These are phyloP conservation scores for Myxozyma mucilagina DNA, from an alignment of 805 yeast genomes.

Conservation along the genomic window DNA sequence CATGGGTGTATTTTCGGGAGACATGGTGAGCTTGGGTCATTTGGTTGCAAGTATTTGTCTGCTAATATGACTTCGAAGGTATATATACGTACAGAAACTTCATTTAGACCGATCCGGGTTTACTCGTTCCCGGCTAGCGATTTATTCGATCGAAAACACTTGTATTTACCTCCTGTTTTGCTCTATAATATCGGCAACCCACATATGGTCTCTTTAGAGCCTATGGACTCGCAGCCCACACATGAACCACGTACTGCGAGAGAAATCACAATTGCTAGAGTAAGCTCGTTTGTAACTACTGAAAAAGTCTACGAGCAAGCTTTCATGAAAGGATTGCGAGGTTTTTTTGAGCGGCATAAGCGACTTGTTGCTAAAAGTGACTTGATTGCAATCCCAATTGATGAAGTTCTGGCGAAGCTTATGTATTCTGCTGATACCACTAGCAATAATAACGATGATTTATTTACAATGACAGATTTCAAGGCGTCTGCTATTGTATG, in stretches of 20 bases:
- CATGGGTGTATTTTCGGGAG: slow-evolving; percentile 70
- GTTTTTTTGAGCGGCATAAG: slow-evolving; percentile 56
- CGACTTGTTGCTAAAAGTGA: slow-evolving; percentile 68
- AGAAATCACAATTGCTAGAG: slow-evolving; percentile 63
- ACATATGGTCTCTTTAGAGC: slow-evolving; percentile 29
- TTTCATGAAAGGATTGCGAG: slow-evolving; percentile 60
- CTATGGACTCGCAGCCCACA: slow-evolving; percentile 3
- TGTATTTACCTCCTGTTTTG: slow-evolving; percentile 66
- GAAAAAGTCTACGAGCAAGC: slow-evolving; percentile 62
- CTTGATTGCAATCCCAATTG: slow-evolving; percentile 74
- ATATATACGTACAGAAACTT: neutral
- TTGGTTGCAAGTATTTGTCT: neutral
- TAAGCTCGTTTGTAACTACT: slow-evolving; percentile 68
- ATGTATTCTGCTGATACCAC: slow-evolving; percentile 37
- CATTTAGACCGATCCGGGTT: slow-evolving; percentile 45
- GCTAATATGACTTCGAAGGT: slow-evolving; percentile 1
- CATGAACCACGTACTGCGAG: slow-evolving; percentile 52
- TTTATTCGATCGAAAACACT: slow-evolving; percentile 41
- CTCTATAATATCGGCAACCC: slow-evolving; percentile 51
- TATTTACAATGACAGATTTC: slow-evolving; percentile 51
- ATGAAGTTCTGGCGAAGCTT: slow-evolving; percentile 62
- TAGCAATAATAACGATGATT: slow-evolving; percentile 16
- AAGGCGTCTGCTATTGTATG: slow-evolving; percentile 76
- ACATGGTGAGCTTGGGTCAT: slow-evolving; percentile 44
- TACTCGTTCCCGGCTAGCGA: slow-evolving; percentile 69